Conservation (phyloP, 345 rosid species). For the Lumnitzera littorea region DNA sequence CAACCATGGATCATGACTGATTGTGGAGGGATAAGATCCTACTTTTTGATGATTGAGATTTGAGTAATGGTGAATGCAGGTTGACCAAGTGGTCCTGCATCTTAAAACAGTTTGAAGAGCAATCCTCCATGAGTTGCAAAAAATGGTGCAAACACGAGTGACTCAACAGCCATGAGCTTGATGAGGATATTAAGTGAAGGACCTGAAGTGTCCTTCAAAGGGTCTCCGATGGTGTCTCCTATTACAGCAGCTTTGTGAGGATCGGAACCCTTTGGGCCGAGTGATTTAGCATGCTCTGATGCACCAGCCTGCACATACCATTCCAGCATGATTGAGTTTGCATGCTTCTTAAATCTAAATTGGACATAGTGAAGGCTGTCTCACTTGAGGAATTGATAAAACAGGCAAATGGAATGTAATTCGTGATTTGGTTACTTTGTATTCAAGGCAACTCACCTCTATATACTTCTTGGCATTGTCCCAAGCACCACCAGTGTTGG, state of each 20-base stretch:
- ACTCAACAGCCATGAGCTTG: slow-evolving; percentile 77
- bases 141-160: slow-evolving; percentile 69
- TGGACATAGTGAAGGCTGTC: too few relatives aligned
- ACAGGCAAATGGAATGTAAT: too few relatives aligned
- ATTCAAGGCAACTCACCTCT: slow-evolving; percentile 30
- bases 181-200: slow-evolving; percentile 70
- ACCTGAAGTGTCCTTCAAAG: slow-evolving; percentile 65
- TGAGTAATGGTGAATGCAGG: not conserved
- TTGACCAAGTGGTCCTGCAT: not conserved
- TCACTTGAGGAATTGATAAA: not conserved
- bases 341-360: too few relatives aligned
- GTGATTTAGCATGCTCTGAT: slow-evolving; percentile 44
- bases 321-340: not conserved
- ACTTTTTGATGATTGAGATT: not conserved
- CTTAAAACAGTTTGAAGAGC: slow-evolving; percentile 45
- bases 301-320: slow-evolving; percentile 37
- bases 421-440: too few relatives aligned
- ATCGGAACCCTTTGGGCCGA: slow-evolving; percentile 68
- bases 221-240: slow-evolving; percentile 70
- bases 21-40: too few relatives aligned
- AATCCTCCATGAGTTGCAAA: slow-evolving; percentile 62
- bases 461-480: slow-evolving; percentile 73
- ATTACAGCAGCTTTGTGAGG: slow-evolving; percentile 71
- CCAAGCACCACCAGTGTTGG: slow-evolving; percentile 73
- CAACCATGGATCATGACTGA: too few relatives aligned